Percentiles rank a stretch among this genome's conserved stretches.
phyloP scores from a whole-genome alignment of 345 rosid species.

The Eucalyptus guilfoylei region DNA sequence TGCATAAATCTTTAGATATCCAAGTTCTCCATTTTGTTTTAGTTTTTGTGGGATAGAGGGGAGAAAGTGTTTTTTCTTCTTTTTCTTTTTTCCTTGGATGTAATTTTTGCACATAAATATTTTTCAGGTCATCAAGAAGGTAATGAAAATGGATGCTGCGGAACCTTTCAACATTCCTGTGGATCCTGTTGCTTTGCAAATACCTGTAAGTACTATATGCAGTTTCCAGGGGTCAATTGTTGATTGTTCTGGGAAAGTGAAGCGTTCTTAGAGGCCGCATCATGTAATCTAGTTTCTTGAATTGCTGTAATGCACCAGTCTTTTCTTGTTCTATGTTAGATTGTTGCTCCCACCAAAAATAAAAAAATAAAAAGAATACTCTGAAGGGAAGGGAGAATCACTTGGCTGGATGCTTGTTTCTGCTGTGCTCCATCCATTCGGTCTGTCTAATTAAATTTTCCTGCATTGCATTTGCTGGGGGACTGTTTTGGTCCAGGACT shows the following conservation, averaged over 20 bases:
- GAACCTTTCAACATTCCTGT: slow-evolving; percentile 89
- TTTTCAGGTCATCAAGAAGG: slow-evolving; percentile 70
- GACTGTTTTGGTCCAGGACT: slow-evolving; percentile 44
- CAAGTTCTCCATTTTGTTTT: background rate
- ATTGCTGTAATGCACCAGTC: background rate
- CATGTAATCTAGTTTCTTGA: background rate
- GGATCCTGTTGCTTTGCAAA: slow-evolving; percentile 91
- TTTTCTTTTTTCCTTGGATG: background rate
- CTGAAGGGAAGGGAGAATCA: background rate
- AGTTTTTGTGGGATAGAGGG: background rate
- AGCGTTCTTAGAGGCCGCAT: background rate
- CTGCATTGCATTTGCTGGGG: background rate
- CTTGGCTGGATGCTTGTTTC: background rate
- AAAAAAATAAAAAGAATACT: background rate
- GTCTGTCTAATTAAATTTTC: background rate
- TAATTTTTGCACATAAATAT: background rate
- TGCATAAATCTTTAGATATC: background rate
- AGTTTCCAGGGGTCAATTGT: background rate
- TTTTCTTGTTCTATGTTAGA: background rate
- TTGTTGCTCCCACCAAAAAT: background rate
- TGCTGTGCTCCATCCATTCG: background rate
- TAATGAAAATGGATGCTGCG: slow-evolving; percentile 99
- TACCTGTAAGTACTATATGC: slow-evolving; percentile 57
- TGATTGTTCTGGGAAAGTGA: background rate
- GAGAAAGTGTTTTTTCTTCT: background rate